These are phyloP conservation scores for Ophiostoma sp. DNA, from an alignment of 2,329 filamentous ascomycete genomes.

Conservation along the genomic window DNA sequence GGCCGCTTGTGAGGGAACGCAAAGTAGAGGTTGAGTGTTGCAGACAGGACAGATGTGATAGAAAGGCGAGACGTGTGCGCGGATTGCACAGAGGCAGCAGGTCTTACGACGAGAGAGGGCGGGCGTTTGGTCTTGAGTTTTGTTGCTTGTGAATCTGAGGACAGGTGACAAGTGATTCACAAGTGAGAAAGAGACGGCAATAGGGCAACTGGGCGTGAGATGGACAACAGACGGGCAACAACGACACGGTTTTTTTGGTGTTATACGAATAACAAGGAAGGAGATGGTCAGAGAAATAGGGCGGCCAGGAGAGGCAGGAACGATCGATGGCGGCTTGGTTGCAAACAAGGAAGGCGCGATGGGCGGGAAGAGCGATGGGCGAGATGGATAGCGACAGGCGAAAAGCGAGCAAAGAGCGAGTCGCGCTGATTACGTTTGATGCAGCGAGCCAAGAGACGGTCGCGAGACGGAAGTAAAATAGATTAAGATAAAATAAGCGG, in stretches of 20 bases:
- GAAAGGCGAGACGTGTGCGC: neutral
- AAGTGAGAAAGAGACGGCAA: neutral
- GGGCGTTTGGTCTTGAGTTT: neutral
- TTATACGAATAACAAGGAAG: neutral
- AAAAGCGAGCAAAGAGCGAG: neutral
- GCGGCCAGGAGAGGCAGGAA: neutral
- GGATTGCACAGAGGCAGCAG: neutral
- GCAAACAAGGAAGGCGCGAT: slow-evolving; percentile 14
- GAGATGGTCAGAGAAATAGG: neutral
- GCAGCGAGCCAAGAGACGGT: neutral
- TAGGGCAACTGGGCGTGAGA: neutral
- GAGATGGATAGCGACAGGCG: neutral
- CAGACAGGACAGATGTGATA: neutral
- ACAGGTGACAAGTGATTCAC: neutral
- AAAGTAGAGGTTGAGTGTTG: neutral
- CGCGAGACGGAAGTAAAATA: neutral
- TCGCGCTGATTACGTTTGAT: slow-evolving; percentile 3
- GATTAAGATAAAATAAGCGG: neutral
- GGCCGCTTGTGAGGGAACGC: neutral
- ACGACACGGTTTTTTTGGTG: neutral
- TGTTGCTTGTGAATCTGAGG: slow-evolving; percentile 1
- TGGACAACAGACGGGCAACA: neutral
- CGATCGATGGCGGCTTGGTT: slow-evolving; percentile 8
- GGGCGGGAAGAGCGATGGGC: neutral
- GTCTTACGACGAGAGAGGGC: neutral